These are phyloP conservation scores for Penicillium sp. DNA, from an alignment of 2,329 filamentous ascomycete genomes.

Conservation along the genomic window DNA sequence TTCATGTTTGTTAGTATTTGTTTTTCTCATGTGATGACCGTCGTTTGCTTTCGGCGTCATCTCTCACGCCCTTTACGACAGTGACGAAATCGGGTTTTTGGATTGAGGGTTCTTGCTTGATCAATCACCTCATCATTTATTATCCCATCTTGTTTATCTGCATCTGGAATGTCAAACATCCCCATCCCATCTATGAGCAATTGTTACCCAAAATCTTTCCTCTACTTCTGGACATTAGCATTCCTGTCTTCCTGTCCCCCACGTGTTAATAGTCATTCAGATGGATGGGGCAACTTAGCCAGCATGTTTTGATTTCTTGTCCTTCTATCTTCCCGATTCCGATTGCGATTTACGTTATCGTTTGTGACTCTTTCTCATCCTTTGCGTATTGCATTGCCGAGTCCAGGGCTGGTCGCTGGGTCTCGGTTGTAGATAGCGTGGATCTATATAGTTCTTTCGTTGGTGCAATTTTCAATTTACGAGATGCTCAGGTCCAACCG, in stretches of 20 bases:
- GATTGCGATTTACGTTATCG: not conserved
- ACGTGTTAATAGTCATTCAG: conserved; percentile 16
- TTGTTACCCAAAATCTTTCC: conserved; percentile 12
- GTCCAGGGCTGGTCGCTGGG: not conserved
- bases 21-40: conserved; percentile 11
- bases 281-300: conserved; percentile 1
- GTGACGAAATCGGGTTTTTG: conserved; percentile 18
- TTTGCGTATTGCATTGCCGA: conserved; percentile 2
- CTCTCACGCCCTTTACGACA: conserved; percentile 22
- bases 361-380: conserved; percentile 1
- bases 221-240: not conserved
- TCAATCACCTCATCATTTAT: not conserved
- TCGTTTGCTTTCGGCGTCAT: conserved; percentile 11
- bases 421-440: conserved; percentile 8
- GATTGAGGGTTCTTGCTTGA: not conserved
- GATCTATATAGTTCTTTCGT: conserved; percentile 6
- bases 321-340: conserved; percentile 15
- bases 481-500: not conserved
- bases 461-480: conserved; percentile 7
- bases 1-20: not conserved
- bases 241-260: not conserved
- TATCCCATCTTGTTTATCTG: not conserved
- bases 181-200: conserved; percentile 20
- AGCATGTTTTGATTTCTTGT: conserved; percentile 8
- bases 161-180: not conserved